Conservation (phyloP, 2,329 filamentous ascomycete genomes). For the Fusarium sp. region DNA sequence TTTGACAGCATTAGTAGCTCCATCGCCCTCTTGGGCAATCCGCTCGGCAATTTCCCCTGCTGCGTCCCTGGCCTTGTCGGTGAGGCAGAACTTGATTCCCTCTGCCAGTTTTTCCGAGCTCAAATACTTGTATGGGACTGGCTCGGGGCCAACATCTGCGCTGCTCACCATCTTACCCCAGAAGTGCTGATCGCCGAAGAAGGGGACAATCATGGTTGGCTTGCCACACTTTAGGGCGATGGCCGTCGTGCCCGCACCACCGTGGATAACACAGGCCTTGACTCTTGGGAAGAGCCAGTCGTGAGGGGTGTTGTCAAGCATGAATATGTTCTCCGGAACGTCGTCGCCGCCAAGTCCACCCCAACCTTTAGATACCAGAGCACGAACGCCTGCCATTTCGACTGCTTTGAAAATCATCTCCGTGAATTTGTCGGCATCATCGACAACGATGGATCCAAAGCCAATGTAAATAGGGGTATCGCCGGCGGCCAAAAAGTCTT, state of each 20-base stretch:
- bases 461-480: constrained; percentile 80
- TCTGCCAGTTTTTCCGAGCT: constrained; percentile 76
- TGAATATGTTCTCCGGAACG: constrained; percentile 75
- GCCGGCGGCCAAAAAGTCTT: constrained; percentile 69
- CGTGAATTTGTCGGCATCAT: constrained; percentile 79
- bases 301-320: constrained; percentile 82
- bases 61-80: constrained; percentile 71
- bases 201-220: constrained; percentile 84
- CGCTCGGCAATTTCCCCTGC: constrained; percentile 72
- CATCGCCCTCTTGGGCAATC: constrained; percentile 77
- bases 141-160: constrained; percentile 75
- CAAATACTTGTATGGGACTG: constrained; percentile 79
- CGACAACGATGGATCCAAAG: constrained; percentile 83
- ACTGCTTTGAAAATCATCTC: constrained; percentile 81
- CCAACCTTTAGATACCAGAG: constrained; percentile 83
- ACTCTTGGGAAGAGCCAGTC: constrained; percentile 83
- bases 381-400: constrained; percentile 75
- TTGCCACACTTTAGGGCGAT: constrained; percentile 80
- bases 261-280: constrained; percentile 79
- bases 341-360: constrained; percentile 75
- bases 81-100: constrained; percentile 79
- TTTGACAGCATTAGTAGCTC: constrained; percentile 77
- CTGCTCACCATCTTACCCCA: constrained; percentile 81
- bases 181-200: constrained; percentile 86
- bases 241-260: constrained; percentile 84